Base-by-base conservation (phyloP, 2,329 filamentous ascomycete species). In the Aspergillus brunneoviolaceus region DNA sequence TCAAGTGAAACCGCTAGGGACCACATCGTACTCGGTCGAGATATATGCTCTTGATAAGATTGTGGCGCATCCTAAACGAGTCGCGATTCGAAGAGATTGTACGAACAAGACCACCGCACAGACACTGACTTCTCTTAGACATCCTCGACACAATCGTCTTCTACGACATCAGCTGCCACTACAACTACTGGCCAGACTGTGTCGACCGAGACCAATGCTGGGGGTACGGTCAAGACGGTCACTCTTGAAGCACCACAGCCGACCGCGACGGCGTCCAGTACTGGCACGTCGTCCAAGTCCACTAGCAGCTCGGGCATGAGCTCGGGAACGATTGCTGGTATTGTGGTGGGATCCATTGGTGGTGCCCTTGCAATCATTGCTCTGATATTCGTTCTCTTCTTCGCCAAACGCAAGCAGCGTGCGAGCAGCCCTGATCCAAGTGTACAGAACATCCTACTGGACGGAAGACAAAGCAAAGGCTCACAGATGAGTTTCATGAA, bases 311-410 rank as follows among this genome's bases (percentile, higher is more conserved):
- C 70, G 21, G 66, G 70, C 12, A 58, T 80, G 39, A 76, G 73
- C 39, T 73, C 72, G 19, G 79, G 79, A 33, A 72, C 74, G 11
- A 77, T 80, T 59, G 78, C 77, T 5, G 79, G 79, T 29, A 75
- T 80, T 53, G 76, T 79, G 4, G 69, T 80, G 29, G 79, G 78
- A 59, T 68, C 75, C 12, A 62, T 79, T 21, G 70, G 75, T 51
- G 78, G 73, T 35, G 62, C 76, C 19, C 77, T 72, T 47, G 62
- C 75, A 19, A 54, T 80, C 14, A 68, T 73, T 14, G 77, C 70
- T n/a, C 59, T 75, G n/a, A 64, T 75, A 10, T 68, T 79, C 59
- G 72, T 76, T 65, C 63, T 78, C 52, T 76, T 76, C 64, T 74
- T 74, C 55, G 72, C 74, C 51, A 73, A 71, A 52, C 74, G 75